These are phyloP conservation scores for Chrysanthemum seticuspe DNA, from an alignment of 129 eudicot genomes.

Conservation along the genomic window DNA sequence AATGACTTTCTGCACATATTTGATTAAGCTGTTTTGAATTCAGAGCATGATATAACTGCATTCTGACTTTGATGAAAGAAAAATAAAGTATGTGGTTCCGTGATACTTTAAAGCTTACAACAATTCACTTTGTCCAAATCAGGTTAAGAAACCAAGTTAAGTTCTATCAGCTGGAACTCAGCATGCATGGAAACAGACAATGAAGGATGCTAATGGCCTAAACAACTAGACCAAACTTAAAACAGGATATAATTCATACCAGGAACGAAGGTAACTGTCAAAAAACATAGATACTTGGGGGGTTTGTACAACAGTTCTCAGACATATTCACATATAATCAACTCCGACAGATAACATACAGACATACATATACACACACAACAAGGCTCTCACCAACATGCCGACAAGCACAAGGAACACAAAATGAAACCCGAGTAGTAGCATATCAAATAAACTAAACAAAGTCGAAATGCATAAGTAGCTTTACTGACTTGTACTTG, in stretches of 20 bases:
- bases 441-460: constrained; percentile 28
- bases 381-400: constrained; percentile 10
- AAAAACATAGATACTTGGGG: constrained; percentile 18
- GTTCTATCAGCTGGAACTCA: no score
- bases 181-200: neutral
- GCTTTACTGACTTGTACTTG: constrained; percentile 71
- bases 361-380: constrained; percentile 25
- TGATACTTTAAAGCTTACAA: no score
- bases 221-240: neutral
- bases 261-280: constrained; percentile 12
- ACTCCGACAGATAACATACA: constrained; percentile 5
- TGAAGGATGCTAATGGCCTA: neutral
- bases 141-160: no score
- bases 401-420: neutral
- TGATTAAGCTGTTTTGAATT: no score
- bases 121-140: no score
- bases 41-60: no score
- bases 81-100: no score
- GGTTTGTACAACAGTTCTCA: constrained; percentile 29
- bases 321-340: constrained; percentile 32
- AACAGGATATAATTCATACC: neutral
- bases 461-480: constrained; percentile 79
- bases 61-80: no score
- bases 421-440: neutral
- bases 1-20: no score